These are phyloP conservation scores for Zalaria sp. DNA, from an alignment of 2,329 filamentous ascomycete genomes.

Conservation along the genomic window DNA sequence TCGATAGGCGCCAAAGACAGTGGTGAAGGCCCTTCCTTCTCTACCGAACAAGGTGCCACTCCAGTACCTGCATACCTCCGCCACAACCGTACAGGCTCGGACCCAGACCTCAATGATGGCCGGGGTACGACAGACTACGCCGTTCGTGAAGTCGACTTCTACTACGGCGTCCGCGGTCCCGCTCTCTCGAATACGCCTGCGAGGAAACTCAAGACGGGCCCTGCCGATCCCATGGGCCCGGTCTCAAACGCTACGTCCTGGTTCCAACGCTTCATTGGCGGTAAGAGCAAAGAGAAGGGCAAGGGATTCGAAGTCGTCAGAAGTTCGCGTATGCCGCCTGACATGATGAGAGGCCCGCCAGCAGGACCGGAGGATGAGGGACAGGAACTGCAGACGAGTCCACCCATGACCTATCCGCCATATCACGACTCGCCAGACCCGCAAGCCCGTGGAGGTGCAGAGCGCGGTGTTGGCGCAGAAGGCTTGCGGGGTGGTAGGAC, in stretches of 20 bases:
- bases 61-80: slow-evolving; percentile 41
- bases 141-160: slow-evolving; percentile 90
- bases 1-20: slow-evolving; percentile 15
- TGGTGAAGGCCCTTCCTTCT: slow-evolving; percentile 20
- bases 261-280: slow-evolving; percentile 66
- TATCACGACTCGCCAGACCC: slow-evolving; percentile 16
- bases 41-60: slow-evolving; percentile 25
- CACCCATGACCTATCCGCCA: slow-evolving; percentile 16
- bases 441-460: slow-evolving; percentile 9
- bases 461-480: slow-evolving; percentile 4
- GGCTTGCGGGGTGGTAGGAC: too few species aligned
- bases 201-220: slow-evolving; percentile 80
- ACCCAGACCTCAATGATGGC: slow-evolving; percentile 38
- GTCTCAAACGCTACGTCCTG: slow-evolving; percentile 82
- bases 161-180: slow-evolving; percentile 83
- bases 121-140: slow-evolving; percentile 68
- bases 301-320: slow-evolving; percentile 96
- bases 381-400: slow-evolving; percentile 19
- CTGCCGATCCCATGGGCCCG: slow-evolving; percentile 84
- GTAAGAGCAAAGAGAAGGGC: slow-evolving; percentile 83
- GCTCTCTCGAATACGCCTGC: slow-evolving; percentile 70
- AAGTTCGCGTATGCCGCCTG: slow-evolving; percentile 66
- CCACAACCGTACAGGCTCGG: slow-evolving; percentile 31
- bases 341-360: slow-evolving; percentile 46
- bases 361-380: slow-evolving; percentile 40